These are phyloP conservation scores for Plantago elongata DNA, from an alignment of 257 asterid genomes.

Conservation along the genomic window DNA sequence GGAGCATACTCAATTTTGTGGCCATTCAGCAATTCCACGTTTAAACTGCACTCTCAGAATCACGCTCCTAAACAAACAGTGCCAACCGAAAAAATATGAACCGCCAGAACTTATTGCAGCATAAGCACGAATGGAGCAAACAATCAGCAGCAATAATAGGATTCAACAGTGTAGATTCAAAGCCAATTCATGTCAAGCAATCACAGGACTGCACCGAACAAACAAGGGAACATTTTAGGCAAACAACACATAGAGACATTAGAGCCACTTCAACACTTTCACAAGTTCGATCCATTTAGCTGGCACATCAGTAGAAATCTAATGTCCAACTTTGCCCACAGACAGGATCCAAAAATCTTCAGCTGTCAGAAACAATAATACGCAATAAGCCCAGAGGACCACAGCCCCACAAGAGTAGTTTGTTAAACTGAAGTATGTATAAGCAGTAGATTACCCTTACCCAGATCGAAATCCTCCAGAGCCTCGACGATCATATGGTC, in stretches of 20 bases:
- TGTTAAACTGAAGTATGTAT: background rate
- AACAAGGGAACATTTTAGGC: constrained; percentile 46
- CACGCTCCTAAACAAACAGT: constrained; percentile 30
- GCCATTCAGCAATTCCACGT: constrained; percentile 26
- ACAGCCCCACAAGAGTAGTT: background rate
- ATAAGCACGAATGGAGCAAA: constrained; percentile 43
- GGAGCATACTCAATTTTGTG: constrained; percentile 30
- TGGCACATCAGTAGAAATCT: constrained; percentile 28
- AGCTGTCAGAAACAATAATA: constrained; percentile 31
- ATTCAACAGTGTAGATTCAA: constrained; percentile 45
- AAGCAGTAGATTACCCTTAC: constrained; percentile 24
- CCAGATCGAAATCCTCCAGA: constrained; percentile 48
- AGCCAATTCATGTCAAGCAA: constrained; percentile 41
- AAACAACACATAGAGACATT: constrained; percentile 53
- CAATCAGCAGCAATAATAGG: constrained; percentile 63
- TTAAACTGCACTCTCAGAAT: constrained; percentile 32
- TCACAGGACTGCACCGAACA: constrained; percentile 41
- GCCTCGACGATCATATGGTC: constrained; percentile 79
- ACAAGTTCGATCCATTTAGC: constrained; percentile 34
- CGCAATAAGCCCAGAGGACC: constrained; percentile 12
- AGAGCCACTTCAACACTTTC: constrained; percentile 46
- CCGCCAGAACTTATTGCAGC: constrained; percentile 45
- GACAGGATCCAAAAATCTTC: constrained; percentile 34
- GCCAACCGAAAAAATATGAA: constrained; percentile 38
- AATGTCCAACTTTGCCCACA: constrained; percentile 26